Base-by-base conservation (phyloP, 352 stramenopile species). In the Lagenidium giganteum region DNA sequence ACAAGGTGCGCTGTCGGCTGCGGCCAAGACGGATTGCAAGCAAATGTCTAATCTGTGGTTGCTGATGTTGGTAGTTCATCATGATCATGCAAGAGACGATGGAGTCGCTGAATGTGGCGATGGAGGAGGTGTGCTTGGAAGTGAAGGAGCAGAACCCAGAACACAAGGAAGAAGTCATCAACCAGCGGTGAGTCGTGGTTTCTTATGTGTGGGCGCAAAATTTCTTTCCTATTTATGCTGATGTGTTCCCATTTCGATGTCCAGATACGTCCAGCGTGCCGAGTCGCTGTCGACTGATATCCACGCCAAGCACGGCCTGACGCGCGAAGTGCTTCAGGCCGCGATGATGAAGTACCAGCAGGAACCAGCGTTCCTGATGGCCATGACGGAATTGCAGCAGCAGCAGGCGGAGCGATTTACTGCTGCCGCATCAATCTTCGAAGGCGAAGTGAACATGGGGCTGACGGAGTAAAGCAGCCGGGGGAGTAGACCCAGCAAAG, bases 301-400 rank as follows among this genome's bases (percentile, higher is more conserved):
- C 61, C 81, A 93, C 63, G 78, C 80, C 51, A 83, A 93, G 67
- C 78, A 93, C 57, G 81, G 81, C 7, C 74, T 93, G 44, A 90
- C 81, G 59, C 76, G 79, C 39, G 81, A 93, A 50, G 78, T 93
- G 42, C 61, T 93, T 17, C 81, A 93, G 63, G 81, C 81, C 13
- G 81, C 78, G n/a, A 93, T 93, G 81, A 93, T 93, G 81, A 88
- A 89, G 64, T 93, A 93, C 67, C 81, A 93, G 65, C 81, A 93
- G 62, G 81, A 93, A 54, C 71, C 81, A 32, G 69, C 77, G 23
- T 93, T 93, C 61, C 55, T 93, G 41, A 89, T 85, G 70, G 66
- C 75, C 47, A 91, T 93, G 81, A 88, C 79, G 39, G 77, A 93
- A 57, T 61, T 93, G 23, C 81, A 93, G 69, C 78, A 89, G 64